Evolutionary conservation across 2,329 filamentous ascomycete genomes (phyloP).

Genomic region (Paraphoma sp.): DNA sequence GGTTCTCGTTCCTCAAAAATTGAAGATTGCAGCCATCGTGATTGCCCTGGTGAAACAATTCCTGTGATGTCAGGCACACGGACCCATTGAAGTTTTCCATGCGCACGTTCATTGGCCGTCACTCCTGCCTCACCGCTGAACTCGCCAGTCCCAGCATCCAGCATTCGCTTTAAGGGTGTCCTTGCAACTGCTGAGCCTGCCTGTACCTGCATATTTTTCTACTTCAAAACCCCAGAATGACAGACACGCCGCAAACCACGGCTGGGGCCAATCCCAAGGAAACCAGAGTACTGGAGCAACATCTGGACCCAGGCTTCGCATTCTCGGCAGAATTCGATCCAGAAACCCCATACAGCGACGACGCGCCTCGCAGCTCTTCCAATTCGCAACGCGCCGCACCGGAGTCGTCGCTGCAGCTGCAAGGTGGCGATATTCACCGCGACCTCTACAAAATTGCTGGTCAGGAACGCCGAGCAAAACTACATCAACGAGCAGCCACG

Average conservation of each 20-base stretch:
- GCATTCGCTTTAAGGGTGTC: background rate
- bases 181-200: background rate
- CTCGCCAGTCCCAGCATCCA: background rate
- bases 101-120: constrained; percentile 29
- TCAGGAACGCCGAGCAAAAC: constrained; percentile 53
- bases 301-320: constrained; percentile 47
- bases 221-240: constrained; percentile 22
- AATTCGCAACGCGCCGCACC: constrained; percentile 31
- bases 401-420: constrained; percentile 73
- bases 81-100: constrained; percentile 35
- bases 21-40: constrained; percentile 7
- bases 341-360: constrained; percentile 27
- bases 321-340: constrained; percentile 55
- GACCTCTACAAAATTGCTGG: constrained; percentile 78
- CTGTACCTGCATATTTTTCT: background rate
- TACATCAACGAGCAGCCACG: constrained; percentile 67
- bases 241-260: constrained; percentile 35
- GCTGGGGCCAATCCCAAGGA: constrained; percentile 36
- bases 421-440: constrained; percentile 79
- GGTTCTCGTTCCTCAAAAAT: background rate
- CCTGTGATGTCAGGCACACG: constrained; percentile 39
- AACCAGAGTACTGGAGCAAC: constrained; percentile 50
- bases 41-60: constrained; percentile 10
- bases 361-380: constrained; percentile 29
- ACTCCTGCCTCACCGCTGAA: constrained; percentile 27